A percentile compares a stretch with the other conserved stretches of the same genome.
phyloP scores from a whole-genome alignment of 1,139 yeast species.

The Taphrina flavorubra region DNA sequence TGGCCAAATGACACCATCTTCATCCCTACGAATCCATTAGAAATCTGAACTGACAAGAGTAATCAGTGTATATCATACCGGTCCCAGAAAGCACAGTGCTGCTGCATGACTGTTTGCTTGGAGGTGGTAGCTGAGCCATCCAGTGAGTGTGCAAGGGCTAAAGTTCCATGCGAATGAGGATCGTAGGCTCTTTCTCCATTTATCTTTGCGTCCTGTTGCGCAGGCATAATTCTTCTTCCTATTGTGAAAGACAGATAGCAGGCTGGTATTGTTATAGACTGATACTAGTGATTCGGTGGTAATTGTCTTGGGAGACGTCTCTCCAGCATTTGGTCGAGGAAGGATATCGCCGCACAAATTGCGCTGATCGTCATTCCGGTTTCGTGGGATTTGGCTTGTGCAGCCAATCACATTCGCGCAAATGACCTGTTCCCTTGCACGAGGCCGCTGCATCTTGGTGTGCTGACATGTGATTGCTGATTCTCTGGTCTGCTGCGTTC shows the following conservation, averaged over 20 bases:
- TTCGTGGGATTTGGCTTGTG: too few relatives aligned
- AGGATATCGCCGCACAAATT: neutral
- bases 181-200: neutral
- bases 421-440: too few relatives aligned
- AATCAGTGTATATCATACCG: neutral
- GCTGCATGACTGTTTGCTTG: constrained; percentile 35
- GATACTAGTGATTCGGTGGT: too few relatives aligned
- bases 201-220: neutral
- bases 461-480: constrained; percentile 1
- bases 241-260: too few relatives aligned
- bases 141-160: constrained; percentile 16
- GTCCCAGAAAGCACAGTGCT: constrained; percentile 42
- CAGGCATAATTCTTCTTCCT: neutral
- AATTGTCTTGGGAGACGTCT: too few relatives aligned
- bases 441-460: too few relatives aligned
- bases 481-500: too few relatives aligned
- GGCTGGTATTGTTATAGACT: too few relatives aligned
- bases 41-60: neutral
- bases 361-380: neutral
- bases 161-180: constrained; percentile 5
- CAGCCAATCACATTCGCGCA: constrained; percentile 1
- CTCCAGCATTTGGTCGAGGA: neutral
- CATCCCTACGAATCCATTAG: constrained; percentile 14
- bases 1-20: constrained; percentile 36
- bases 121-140: constrained; percentile 15